Evolutionary conservation across 768 basidiomycete species (phyloP).

Genomic region (Guyanaporus albipodus): DNA sequence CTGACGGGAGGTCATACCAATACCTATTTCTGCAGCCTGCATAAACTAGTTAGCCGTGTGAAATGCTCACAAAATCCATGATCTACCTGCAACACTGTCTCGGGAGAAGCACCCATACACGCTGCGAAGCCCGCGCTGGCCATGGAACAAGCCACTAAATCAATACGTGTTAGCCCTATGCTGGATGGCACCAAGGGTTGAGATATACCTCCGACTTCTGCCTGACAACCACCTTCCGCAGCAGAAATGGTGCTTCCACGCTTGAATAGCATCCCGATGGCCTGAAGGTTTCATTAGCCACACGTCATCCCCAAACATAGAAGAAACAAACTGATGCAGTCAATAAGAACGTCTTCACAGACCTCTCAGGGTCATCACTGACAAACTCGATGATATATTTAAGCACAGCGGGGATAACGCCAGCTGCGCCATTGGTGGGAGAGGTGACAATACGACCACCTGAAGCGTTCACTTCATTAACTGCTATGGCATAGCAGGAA

Average conservation of each 20-base stretch:
- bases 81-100: conserved; percentile 71
- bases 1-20: conserved; percentile 45
- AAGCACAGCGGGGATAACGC: conserved; percentile 88
- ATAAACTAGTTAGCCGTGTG: neutral
- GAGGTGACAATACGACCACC: conserved; percentile 95
- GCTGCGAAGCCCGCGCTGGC: conserved; percentile 92
- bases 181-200: neutral
- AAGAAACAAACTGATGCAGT: conserved; percentile 68
- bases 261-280: conserved; percentile 94
- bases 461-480: conserved; percentile 91
- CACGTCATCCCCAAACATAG: neutral
- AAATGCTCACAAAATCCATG: neutral
- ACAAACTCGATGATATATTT: conserved; percentile 93
- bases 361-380: conserved; percentile 86
- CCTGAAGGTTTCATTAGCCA: conserved; percentile 39
- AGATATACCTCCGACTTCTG: conserved; percentile 86
- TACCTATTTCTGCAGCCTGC: conserved; percentile 85
- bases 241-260: conserved; percentile 96
- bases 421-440: conserved; percentile 90
- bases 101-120: conserved; percentile 87
- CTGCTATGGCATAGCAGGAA: conserved; percentile 90
- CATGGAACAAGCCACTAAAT: conserved; percentile 88
- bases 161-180: neutral
- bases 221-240: conserved; percentile 93
- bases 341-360: conserved; percentile 82